Base-by-base conservation (phyloP, 306 rosid genomes). In the Castanea crenata region DNA sequence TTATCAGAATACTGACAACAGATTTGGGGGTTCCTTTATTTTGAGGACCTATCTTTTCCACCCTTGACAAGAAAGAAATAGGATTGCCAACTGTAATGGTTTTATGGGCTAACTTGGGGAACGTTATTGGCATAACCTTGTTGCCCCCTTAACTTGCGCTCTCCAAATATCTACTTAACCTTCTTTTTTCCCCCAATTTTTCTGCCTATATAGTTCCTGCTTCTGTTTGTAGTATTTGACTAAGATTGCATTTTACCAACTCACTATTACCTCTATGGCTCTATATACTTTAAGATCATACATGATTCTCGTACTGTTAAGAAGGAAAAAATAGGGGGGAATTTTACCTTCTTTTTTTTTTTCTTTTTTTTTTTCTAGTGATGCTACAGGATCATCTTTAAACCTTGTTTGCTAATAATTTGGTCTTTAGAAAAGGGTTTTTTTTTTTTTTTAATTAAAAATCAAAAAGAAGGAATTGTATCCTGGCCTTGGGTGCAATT, bases 1-100 rank as follows among this genome's bases (percentile, higher is more conserved):
- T 86, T 86, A 32, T 57, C 57, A 55, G 55, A 75, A 65, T 55
- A 71, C 76, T 59, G 74, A 80, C 79, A 63, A 74, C 31, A 38
- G 83, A 80, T 78, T 73, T 90, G 72, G 89, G 74, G 75, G 62
- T 38, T 71, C 75, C 55, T 79, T 83, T 72, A 85, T 59, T 61
- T 74, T 59, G 78, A 81, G 83, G 86, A 78, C 79, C 59, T 79
- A 41, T 69, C 72, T 72, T 35, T 80, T 63, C 46, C 46, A 64
- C 27, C 16, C 32, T 62, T 74, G 74, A 71, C 71, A 20, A 55
- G 73, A 67, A 73, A 79, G 80, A 81, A 82, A 74, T 65, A 84
- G 65, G 41, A 67, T 67, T 67, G 15, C 74, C 78, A 75, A 75
- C 78, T 68, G 44, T 71, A 59, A 13, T 81, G 72, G 65, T 65